Conservation (phyloP, 768 basidiomycete species). For the Scleroderma bovista region DNA sequence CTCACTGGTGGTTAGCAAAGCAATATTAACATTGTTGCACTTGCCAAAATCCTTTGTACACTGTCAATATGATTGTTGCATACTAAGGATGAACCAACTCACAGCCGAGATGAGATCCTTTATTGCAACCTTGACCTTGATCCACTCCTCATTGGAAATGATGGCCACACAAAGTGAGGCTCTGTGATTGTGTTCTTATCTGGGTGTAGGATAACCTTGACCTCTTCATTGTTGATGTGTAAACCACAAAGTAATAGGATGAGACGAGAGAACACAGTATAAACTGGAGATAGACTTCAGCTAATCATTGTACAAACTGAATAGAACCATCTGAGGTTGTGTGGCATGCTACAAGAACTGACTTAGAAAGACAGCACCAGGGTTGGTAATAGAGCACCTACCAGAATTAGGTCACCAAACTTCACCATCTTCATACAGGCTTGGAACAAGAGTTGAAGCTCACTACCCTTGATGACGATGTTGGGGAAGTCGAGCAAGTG, state of each 20-base stretch:
- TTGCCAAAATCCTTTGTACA: conserved; percentile 85
- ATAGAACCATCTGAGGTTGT: conserved; percentile 98
- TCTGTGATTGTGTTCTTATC: conserved; percentile 97
- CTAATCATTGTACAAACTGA: conserved; percentile 99
- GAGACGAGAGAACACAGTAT: conserved; percentile 97
- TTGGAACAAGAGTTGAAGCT: conserved; percentile 98
- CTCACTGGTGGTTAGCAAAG: conserved; percentile 93
- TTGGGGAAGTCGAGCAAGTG: conserved; percentile 99
- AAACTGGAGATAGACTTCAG: conserved; percentile 97
- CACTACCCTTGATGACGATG: conserved; percentile 99
- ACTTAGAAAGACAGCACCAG: neutral
- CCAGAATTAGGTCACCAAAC: conserved; percentile 95
- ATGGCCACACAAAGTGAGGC: conserved; percentile 97
- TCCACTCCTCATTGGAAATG: conserved; percentile 95
- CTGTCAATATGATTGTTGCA: too few relatives aligned
- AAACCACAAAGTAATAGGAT: conserved; percentile 97
- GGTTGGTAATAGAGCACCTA: conserved; percentile 23
- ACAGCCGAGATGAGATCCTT: conserved; percentile 93
- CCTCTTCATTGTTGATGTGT: conserved; percentile 99
- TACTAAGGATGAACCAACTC: conserved; percentile 17
- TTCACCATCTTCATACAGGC: conserved; percentile 99
- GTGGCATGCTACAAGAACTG: conserved; percentile 65
- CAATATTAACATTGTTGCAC: conserved; percentile 97
- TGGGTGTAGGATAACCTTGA: conserved; percentile 95
- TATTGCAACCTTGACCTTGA: conserved; percentile 97